Conservation (phyloP, 2,329 filamentous ascomycete genomes). For the Hymenoscyphus repandus region DNA sequence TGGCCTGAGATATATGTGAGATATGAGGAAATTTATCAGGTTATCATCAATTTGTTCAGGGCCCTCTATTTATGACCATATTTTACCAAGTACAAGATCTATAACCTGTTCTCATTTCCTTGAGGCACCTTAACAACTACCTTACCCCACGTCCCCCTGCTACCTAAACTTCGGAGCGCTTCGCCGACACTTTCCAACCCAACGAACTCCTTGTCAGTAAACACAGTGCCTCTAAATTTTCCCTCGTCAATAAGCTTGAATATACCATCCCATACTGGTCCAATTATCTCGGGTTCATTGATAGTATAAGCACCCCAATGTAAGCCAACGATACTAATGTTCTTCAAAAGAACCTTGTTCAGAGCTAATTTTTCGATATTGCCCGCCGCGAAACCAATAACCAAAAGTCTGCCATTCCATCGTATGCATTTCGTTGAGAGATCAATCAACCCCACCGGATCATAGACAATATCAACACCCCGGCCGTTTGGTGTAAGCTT, state of each 20-base stretch:
- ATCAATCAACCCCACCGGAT: conserved; percentile 87
- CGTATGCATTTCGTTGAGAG: conserved; percentile 84
- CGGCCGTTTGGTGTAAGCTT: conserved; percentile 65
- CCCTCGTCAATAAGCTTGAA: conserved; percentile 71
- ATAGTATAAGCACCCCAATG: conserved; percentile 85
- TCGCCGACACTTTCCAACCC: conserved; percentile 74
- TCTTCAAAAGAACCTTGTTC: conserved; percentile 90
- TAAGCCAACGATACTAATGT: conserved; percentile 82
- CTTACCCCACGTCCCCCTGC: conserved; percentile 89
- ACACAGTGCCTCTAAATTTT: conserved; percentile 78
- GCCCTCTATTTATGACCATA: no score
- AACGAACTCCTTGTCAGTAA: conserved; percentile 73
- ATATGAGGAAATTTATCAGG: no score
- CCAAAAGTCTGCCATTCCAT: conserved; percentile 84
- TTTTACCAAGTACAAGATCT: not conserved
- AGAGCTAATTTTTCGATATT: conserved; percentile 86
- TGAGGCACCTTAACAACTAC: conserved; percentile 84
- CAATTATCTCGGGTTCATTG: conserved; percentile 66
- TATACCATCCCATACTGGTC: conserved; percentile 75
- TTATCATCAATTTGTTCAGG: no score
- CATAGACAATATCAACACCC: conserved; percentile 86
- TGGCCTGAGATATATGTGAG: no score
- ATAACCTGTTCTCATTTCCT: conserved; percentile 53
- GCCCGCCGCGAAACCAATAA: conserved; percentile 85
- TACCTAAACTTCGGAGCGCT: conserved; percentile 72